phyloP scores from a whole-genome alignment of 345 rosid species.

The Eucalyptus polyanthemos region DNA sequence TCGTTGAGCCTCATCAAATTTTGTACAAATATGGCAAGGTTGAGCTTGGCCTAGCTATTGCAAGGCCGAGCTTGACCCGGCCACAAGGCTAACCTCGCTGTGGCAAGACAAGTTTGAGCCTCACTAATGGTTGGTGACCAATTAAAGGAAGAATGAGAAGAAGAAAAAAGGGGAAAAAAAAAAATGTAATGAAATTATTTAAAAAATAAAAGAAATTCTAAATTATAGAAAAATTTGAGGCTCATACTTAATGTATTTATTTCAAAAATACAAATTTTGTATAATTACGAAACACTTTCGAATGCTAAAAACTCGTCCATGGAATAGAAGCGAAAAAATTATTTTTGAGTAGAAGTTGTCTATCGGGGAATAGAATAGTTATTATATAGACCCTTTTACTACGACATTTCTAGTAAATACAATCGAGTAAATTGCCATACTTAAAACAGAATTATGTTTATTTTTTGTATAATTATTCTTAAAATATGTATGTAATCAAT shows the following conservation, averaged over 20 bases:
- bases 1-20: no score
- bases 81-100: fast-evolving
- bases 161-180: fast-evolving
- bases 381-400: no score
- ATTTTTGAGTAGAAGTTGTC: no score
- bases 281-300: fast-evolving
- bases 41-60: no score
- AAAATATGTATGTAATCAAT: neutral
- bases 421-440: neutral
- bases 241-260: no score
- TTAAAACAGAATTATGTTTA: fast-evolving
- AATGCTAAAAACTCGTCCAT: no score
- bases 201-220: no score
- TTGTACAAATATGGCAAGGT: no score
- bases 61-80: no score
- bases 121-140: fast-evolving
- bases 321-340: fast-evolving
- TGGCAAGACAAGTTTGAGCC: no score
- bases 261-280: fast-evolving
- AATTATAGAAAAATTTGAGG: fast-evolving
- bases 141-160: fast-evolving
- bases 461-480: neutral
- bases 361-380: fast-evolving
- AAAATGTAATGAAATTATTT: no score
- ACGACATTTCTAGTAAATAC: fast-evolving